phyloP scores from a whole-genome alignment of 805 yeast genomes.

The Kurtzmaniella cleridarum region DNA sequence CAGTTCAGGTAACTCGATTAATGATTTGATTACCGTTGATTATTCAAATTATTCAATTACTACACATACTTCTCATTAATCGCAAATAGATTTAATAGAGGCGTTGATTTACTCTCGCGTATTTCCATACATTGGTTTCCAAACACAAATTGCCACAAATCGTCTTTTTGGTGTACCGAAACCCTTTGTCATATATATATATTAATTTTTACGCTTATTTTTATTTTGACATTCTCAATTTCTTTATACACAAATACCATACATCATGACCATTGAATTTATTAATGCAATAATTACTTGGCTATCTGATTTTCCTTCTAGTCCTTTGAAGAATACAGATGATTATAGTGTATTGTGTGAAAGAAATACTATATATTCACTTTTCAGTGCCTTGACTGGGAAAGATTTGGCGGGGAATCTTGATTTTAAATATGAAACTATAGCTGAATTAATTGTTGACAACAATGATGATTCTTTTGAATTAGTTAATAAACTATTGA shows the following conservation, averaged over 20 bases:
- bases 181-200: too few species aligned
- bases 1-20: slow-evolving; percentile 14
- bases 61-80: slow-evolving; percentile 25
- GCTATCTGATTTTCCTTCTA: slow-evolving; percentile 18
- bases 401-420: background rate
- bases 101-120: too few species aligned
- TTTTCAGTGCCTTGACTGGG: background rate
- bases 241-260: too few species aligned
- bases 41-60: slow-evolving; percentile 38
- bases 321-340: slow-evolving; percentile 14
- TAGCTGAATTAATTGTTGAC: background rate
- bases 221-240: too few species aligned
- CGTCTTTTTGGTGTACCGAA: too few species aligned
- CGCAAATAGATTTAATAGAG: background rate
- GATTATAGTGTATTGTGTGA: slow-evolving; percentile 7
- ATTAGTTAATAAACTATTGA: background rate
- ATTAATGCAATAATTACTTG: slow-evolving; percentile 16
- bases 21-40: slow-evolving; percentile 38
- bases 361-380: slow-evolving; percentile 1
- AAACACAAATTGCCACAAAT: background rate
- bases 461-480: slow-evolving; percentile 2
- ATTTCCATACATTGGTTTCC: too few species aligned
- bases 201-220: too few species aligned
- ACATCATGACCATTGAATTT: slow-evolving; percentile 1
- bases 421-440: background rate